Evolutionary conservation across 768 basidiomycete species (phyloP), one percentile per base, ranked within the genome.

Genomic region (Amanita pseudoporphyria): DNA sequence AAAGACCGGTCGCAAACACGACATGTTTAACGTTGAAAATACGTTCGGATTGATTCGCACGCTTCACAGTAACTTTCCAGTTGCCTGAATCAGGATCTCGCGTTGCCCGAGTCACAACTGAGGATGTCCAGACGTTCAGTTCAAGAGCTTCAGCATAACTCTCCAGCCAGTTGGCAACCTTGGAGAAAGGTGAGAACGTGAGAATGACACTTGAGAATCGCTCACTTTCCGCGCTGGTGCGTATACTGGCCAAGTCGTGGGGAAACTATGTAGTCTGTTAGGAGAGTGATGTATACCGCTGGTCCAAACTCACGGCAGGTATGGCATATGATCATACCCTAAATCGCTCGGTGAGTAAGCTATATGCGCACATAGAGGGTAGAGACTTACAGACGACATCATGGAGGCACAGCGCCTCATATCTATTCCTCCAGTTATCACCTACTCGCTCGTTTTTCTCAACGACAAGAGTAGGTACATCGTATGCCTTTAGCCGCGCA

Each of bases 111-210:
- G 56, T 38, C 7, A 63, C 71, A 2, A 54, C 58, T 0, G 74
- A 68, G 0, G 71, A 74, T n/a, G 73, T 77, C 82, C 82, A 84
- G 5, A 80, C 71, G 55, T 82, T 78, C 47, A 85, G 64, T 52
- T 84, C 83, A 50, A 84, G 61, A 2, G 69, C 58, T 9, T 76
- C 69, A 1, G 78, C 80, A 57, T 83, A 85, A 49, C 62, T 68
- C 62, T 84, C 83, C 2, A 86, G 69, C 80, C 81, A 84, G 52
- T 79, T 76, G 0, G 81, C 83, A 12, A 85, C 62, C 73, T 81
- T 57, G 18, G 9, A 41, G 35, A 38, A 10, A 3, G 9, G 38
- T 26, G 37, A 22, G 37, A 13, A 75, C 70, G 49, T 79, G 70
- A 49, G 81, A 62, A 79, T 14, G 10, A 26, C 51, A 78, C 67